Conservation (phyloP, 306 rosid genomes). For the Cicer cuneatum region DNA sequence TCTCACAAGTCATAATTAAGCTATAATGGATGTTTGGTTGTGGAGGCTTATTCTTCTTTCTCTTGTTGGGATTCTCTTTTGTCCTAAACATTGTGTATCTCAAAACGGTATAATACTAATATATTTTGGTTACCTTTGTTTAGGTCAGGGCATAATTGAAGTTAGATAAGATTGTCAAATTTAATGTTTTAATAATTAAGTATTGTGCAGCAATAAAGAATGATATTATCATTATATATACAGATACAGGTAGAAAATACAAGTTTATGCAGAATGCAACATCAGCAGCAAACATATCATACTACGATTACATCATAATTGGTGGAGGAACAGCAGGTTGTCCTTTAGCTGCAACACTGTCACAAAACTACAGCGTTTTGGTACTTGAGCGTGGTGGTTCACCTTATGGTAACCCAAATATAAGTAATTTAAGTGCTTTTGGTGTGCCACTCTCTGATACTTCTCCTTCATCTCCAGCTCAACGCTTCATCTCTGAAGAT, state of each 20-base stretch:
- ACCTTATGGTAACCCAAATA: conserved; percentile 75
- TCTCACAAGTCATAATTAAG: background rate
- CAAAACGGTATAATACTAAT: conserved; percentile 46
- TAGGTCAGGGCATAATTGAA: background rate
- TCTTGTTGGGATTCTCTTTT: conserved; percentile 52
- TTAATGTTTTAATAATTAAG: background rate
- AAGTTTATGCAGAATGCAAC: conserved; percentile 63
- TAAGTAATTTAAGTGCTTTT: conserved; percentile 63
- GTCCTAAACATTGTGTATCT: conserved; percentile 48
- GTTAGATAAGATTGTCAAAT: background rate
- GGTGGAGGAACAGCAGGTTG: conserved; percentile 89
- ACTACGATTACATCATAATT: conserved; percentile 74
- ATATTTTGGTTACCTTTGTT: background rate
- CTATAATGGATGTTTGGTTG: conserved; percentile 36
- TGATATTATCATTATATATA: background rate
- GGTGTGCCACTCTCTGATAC: conserved; percentile 68
- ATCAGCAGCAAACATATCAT: conserved; percentile 53
- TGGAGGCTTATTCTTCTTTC: conserved; percentile 38
- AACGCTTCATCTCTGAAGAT: conserved; percentile 76
- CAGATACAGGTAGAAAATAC: conserved; percentile 54
- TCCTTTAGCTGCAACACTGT: conserved; percentile 79
- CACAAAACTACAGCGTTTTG: conserved; percentile 65
- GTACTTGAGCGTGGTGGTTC: conserved; percentile 80
- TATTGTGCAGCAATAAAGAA: background rate
- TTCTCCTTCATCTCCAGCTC: conserved; percentile 75